Conservation (phyloP, 768 basidiomycete genomes). For the Hericium erinaceus region DNA sequence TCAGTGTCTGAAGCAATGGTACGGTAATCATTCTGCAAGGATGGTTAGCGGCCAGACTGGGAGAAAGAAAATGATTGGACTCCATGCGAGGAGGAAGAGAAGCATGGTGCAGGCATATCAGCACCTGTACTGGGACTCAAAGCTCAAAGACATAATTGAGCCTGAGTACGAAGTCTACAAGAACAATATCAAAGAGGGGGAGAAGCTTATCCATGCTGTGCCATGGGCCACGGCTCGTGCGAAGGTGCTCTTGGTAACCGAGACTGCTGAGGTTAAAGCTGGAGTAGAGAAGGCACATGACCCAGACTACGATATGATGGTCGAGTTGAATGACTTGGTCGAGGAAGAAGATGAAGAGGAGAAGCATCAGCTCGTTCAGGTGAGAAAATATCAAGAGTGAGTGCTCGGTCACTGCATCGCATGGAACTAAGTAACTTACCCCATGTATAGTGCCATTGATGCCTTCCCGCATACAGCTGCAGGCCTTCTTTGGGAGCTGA, state of each 20-base stretch:
- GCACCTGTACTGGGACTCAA: background rate
- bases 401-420: too few species aligned
- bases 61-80: background rate
- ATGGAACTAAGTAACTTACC: too few species aligned
- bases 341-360: background rate
- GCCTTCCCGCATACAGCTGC: too few species aligned
- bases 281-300: too few species aligned
- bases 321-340: background rate
- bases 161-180: background rate
- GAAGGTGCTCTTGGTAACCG: background rate
- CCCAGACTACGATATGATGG: too few species aligned
- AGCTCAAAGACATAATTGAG: background rate
- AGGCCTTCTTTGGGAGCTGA: too few species aligned
- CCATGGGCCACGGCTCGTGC: background rate
- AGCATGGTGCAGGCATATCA: background rate
- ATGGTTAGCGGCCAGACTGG: background rate
- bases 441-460: too few species aligned
- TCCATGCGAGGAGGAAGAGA: background rate
- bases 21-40: background rate
- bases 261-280: background rate
- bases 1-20: too few species aligned
- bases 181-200: background rate
- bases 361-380: background rate
- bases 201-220: background rate
- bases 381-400: background rate